phyloP scores from a whole-genome alignment of 2,329 filamentous ascomycete genomes.

The Neofusicoccum parvum region DNA sequence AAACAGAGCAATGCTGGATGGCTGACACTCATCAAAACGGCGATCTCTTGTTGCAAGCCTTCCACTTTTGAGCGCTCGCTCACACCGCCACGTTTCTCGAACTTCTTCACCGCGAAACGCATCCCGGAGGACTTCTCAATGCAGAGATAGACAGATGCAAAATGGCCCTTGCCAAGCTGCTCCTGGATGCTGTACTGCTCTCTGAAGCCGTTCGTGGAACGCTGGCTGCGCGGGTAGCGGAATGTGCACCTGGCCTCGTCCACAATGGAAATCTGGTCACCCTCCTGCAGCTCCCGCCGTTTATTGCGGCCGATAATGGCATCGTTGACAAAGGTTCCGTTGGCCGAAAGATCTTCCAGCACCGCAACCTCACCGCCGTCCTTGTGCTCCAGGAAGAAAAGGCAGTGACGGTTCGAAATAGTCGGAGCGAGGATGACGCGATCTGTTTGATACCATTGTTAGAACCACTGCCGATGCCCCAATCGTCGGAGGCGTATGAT shows the following conservation, averaged over 20 bases:
- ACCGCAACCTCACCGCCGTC: slow-evolving; percentile 66
- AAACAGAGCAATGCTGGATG: slow-evolving; percentile 91
- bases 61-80: slow-evolving; percentile 84
- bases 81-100: slow-evolving; percentile 79
- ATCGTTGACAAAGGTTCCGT: slow-evolving; percentile 96
- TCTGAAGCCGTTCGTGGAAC: slow-evolving; percentile 70
- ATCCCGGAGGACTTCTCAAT: slow-evolving; percentile 81
- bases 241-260: slow-evolving; percentile 88
- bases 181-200: slow-evolving; percentile 85
- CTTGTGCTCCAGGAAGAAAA: slow-evolving; percentile 66
- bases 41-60: slow-evolving; percentile 91
- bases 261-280: slow-evolving; percentile 87
- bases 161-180: slow-evolving; percentile 91
- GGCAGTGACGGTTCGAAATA: slow-evolving; percentile 83
- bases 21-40: slow-evolving; percentile 93
- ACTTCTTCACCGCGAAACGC: slow-evolving; percentile 90
- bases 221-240: slow-evolving; percentile 66
- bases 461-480: not conserved
- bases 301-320: slow-evolving; percentile 89
- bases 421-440: slow-evolving; percentile 71
- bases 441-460: slow-evolving; percentile 51
- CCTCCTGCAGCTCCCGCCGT: slow-evolving; percentile 81
- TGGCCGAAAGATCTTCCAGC: slow-evolving; percentile 90
- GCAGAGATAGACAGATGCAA: slow-evolving; percentile 90
- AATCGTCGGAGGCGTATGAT: not conserved